Base-by-base conservation (phyloP, 1,284 basidiomycete genomes). In the Irpex sp. region DNA sequence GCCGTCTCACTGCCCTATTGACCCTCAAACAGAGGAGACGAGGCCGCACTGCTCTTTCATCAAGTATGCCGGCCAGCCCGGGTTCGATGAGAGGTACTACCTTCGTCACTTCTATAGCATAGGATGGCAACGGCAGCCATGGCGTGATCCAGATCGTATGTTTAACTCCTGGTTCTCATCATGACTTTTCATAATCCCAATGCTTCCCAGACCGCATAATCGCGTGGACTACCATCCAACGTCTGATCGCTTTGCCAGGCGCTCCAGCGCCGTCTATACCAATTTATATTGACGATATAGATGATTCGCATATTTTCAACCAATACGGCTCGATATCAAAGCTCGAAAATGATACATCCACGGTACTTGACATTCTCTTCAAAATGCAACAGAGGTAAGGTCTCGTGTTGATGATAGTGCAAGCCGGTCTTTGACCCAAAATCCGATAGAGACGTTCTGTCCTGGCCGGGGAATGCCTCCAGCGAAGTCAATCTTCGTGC, bases 91-190 rank as follows among this genome's bases (percentile, higher is more conserved):
- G 5, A 43, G 43, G 5, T n/a, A 11, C 15, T 76, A 73, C 57
- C 65, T 76, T 4, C 21, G 35, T 1, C n/a, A 47, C 2, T 75
- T 73, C 50, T 26, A 55, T 3, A 19, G n/a, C 0, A 72, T 77
- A 46, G 68, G 62, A 2, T 81, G 80, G 80, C 75, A 78, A 43
- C 39, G 15, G 61, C 62, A 60, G 3, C 67, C 71, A 6, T 73
- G 74, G 59, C 60, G 60, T 5, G 77, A 81, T 65, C 79, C 79
- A 1, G 80, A 82, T 63, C 65, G 81, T 82, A 60, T 68, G 77
- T 72, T 26, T 17, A 35, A 9, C 7, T 5, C 13, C 43, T 33
- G 3, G 7, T 1, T 11, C 3, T 33, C 56, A 5, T 43, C 31
- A 39, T 39, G 9, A 13, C 11, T 31, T 33, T 31, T 11, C 59